Evolutionary conservation across 306 rosid genomes (phyloP).

Genomic region (Sicyos baderoa): DNA sequence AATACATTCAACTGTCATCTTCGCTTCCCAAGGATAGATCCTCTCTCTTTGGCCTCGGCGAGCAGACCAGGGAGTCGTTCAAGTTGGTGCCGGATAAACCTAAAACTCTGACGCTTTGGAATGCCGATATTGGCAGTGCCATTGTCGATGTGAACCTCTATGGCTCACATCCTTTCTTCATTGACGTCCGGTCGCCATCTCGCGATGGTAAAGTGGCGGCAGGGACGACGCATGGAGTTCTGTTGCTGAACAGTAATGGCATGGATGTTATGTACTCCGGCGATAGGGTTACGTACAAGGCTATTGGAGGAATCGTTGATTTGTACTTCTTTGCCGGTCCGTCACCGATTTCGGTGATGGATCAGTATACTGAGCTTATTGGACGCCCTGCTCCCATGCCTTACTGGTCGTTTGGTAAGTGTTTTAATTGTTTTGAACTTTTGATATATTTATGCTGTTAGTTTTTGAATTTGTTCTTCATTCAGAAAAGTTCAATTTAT

Average conservation of each 20-base stretch:
- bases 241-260: constrained; percentile 65
- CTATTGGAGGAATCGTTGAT: constrained; percentile 70
- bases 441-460: not conserved
- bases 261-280: constrained; percentile 63
- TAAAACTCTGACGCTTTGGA: constrained; percentile 56
- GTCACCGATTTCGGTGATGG: constrained; percentile 52
- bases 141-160: constrained; percentile 52
- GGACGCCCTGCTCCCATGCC: constrained; percentile 84
- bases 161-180: constrained; percentile 81
- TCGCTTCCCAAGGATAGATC: constrained; percentile 45
- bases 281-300: constrained; percentile 54
- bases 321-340: constrained; percentile 65
- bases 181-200: constrained; percentile 52
- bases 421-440: not conserved
- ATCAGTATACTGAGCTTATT: constrained; percentile 65
- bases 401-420: constrained; percentile 86
- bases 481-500: not conserved
- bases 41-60: constrained; percentile 62
- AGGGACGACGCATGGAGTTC: constrained; percentile 68
- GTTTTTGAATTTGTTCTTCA: not conserved
- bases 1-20: constrained; percentile 63
- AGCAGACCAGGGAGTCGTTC: constrained; percentile 58
- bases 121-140: constrained; percentile 37
- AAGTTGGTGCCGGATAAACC: constrained; percentile 39
- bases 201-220: constrained; percentile 30